Base-by-base conservation (phyloP, 2,329 filamentous ascomycete genomes). In the Sarocladiaceae sp. region DNA sequence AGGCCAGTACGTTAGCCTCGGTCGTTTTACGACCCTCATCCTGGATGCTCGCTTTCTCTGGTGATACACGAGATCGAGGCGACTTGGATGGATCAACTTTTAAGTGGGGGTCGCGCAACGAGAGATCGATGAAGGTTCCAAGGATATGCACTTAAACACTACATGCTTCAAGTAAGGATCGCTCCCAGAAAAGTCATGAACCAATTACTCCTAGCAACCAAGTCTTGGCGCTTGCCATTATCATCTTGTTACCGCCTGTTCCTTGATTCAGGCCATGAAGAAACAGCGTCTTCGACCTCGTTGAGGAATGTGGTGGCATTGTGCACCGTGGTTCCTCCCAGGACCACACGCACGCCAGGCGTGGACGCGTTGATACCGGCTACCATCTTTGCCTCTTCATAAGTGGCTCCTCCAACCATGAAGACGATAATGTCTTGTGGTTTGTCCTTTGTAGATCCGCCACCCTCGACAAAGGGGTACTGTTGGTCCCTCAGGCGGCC, bases 401-500 rank as follows among this genome's bases (percentile, higher is more conserved):
- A 98, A 0, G 93, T 98, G 15, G 85, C 82, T 3, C 93, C 93
- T 5, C 93, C 93, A 19, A 96, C 74, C 58, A 98, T 90, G 59
- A 98, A 98, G 6, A 98, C 79, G 33, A 98, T 79, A 32, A 98
- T 85, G 60, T 98, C 94, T 61, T 98, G 93, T 3, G 93, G 93
- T 62, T 97, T 97, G 58, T 98, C 94, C 50, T 85, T 80, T 10
- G 89, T 96, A 11, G 86, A 80, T 2, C 86, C 85, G 13, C 85
- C 84, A 6, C 88, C 88, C 54, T 97, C 93, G 4, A 97, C 78
- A 58, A 97, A 98, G 0, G 93, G 94, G 58, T 95, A 97, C 50
- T 93, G 80, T 51, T 89, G 79, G 56, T 95, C 88, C 55, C 82
- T 85, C 47, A 98, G 66, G 23, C 86, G 80, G 1, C 93, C 94